These are phyloP conservation scores for Wickerhamomyces sp. DNA, from an alignment of 1,139 yeast species.

Conservation along the genomic window DNA sequence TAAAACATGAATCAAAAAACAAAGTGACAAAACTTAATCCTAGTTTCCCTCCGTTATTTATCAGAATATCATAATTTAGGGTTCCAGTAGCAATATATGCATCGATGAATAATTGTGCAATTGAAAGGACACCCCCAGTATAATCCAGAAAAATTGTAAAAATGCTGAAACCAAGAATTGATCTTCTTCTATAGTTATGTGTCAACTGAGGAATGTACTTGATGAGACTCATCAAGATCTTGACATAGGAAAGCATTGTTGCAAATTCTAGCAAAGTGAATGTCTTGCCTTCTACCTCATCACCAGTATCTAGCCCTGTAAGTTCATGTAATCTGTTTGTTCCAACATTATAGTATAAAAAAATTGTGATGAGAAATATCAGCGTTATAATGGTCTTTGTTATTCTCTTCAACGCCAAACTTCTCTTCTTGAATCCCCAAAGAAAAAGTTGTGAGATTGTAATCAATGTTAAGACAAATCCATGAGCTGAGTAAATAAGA, in stretches of 20 bases:
- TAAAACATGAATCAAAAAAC: slow-evolving; percentile 30
- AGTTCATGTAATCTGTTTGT: slow-evolving; percentile 5
- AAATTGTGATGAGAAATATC: slow-evolving; percentile 4
- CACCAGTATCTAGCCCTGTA: slow-evolving; percentile 1
- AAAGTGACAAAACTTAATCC: slow-evolving; percentile 33
- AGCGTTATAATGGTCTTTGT: slow-evolving; percentile 12
- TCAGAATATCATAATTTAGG: slow-evolving; percentile 13
- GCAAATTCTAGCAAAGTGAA: slow-evolving; percentile 33
- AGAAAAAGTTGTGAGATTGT: slow-evolving; percentile 32
- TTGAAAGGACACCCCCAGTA: slow-evolving; percentile 48
- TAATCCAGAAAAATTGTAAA: slow-evolving; percentile 46
- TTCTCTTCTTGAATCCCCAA: slow-evolving; percentile 24
- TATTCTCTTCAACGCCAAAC: slow-evolving; percentile 8
- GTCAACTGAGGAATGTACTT: slow-evolving; percentile 60
- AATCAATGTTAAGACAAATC: slow-evolving; percentile 32
- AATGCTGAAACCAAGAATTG: slow-evolving; percentile 56
- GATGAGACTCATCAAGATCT: slow-evolving; percentile 49
- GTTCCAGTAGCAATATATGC: slow-evolving; percentile 20
- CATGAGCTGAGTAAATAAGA: slow-evolving; percentile 39
- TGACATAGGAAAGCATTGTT: slow-evolving; percentile 41
- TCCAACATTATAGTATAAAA: slow-evolving; percentile 12
- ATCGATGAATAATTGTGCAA: slow-evolving; percentile 38
- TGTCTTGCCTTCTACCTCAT: not conserved
- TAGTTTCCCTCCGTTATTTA: slow-evolving; percentile 30
- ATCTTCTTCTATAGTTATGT: slow-evolving; percentile 46